Evolutionary conservation across 176 grass and related monocot genomes (phyloP).

Genomic region (Lolium rigidum): DNA sequence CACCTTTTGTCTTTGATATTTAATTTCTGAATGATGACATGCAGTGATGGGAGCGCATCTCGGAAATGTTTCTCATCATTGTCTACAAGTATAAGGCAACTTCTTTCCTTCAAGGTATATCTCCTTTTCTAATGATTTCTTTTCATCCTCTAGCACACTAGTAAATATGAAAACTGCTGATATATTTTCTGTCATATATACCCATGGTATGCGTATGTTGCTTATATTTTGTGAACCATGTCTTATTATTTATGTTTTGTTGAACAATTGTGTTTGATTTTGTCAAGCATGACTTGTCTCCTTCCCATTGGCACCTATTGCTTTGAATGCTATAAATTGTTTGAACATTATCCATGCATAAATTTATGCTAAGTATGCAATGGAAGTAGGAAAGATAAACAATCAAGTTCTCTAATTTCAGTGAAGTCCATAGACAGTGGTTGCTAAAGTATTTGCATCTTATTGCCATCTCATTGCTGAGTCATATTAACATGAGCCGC

Average conservation of each 20-base stretch:
- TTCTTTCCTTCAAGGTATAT: conserved; percentile 86
- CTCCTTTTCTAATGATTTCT: conserved; percentile 38
- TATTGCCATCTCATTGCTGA: neutral
- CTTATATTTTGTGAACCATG: neutral
- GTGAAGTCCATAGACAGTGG: neutral
- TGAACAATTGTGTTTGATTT: neutral
- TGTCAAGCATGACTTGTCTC: neutral
- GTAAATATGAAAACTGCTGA: conserved; percentile 1
- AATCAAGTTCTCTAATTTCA: neutral
- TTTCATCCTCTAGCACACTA: conserved; percentile 24
- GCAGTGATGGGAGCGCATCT: conserved; percentile 47
- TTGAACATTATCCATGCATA: neutral
- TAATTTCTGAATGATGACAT: conserved; percentile 47
- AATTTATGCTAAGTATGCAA: neutral
- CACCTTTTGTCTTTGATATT: conserved; percentile 35
- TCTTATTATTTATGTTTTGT: neutral
- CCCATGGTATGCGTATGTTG: conserved; percentile 25
- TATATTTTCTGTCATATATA: conserved; percentile 33
- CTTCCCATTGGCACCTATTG: neutral
- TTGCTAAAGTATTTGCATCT: conserved; percentile 1
- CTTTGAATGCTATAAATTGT: conserved; percentile 7
- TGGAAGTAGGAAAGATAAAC: neutral
- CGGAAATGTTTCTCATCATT: conserved; percentile 60
- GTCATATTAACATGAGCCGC: neutral
- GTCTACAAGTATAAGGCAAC: conserved; percentile 56